These are phyloP conservation scores for Coniochaeta prunicola DNA, from an alignment of 2,329 filamentous ascomycete species.

Conservation along the genomic window DNA sequence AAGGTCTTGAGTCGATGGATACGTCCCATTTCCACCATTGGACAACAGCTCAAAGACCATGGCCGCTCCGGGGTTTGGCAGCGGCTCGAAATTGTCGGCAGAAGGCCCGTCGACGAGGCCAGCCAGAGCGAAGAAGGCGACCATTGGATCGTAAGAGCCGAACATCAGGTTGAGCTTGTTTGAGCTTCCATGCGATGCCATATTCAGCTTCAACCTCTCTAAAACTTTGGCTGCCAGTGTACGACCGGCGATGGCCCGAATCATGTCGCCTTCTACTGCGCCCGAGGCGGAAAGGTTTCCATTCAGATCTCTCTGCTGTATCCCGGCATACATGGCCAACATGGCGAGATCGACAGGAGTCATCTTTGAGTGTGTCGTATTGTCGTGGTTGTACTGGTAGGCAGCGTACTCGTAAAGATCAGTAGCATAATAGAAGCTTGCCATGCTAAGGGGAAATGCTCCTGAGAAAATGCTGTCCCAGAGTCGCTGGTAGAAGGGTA, in stretches of 20 bases:
- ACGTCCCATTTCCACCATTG: constrained; percentile 20
- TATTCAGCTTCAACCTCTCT: constrained; percentile 32
- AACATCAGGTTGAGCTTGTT: constrained; percentile 47
- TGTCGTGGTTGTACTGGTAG: constrained; percentile 47
- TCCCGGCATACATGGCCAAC: constrained; percentile 57
- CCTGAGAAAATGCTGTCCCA: constrained; percentile 29
- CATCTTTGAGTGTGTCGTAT: constrained; percentile 31
- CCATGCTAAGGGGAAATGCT: constrained; percentile 23
- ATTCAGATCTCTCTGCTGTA: constrained; percentile 53
- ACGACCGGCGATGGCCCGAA: constrained; percentile 45
- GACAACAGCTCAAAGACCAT: constrained; percentile 66
- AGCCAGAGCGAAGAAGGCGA: constrained; percentile 46
- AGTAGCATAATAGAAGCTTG: constrained; percentile 42
- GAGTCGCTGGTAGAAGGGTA: constrained; percentile 34
- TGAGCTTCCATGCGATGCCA: constrained; percentile 26
- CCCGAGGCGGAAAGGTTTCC: constrained; percentile 54
- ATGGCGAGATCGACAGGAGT: constrained; percentile 34
- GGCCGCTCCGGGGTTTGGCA: constrained; percentile 64
- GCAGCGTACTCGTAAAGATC: constrained; percentile 47
- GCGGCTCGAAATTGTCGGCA: constrained; percentile 36
- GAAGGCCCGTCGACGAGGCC: constrained; percentile 42
- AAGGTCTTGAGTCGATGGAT: constrained; percentile 29
- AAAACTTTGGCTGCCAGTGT: constrained; percentile 41
- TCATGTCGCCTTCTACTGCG: constrained; percentile 24
- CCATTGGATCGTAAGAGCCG: constrained; percentile 45